A percentile compares a stretch with the other conserved stretches of the same genome.
Conservation (phyloP, 2,329 filamentous ascomycete species). For the Diplodia scrobiculata region DNA sequence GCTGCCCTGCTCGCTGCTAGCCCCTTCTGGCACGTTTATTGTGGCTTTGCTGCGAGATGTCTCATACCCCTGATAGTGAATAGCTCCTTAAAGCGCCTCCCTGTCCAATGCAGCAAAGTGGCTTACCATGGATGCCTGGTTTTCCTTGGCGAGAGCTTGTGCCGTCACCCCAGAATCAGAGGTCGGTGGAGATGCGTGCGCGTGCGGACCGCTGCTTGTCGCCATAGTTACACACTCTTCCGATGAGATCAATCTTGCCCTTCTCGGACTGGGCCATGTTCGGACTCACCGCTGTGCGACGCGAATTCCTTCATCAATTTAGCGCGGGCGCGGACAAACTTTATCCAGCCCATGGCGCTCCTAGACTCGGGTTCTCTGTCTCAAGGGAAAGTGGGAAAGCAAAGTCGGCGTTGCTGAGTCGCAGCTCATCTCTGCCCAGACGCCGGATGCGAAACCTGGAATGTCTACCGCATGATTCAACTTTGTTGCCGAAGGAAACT, state of each 20-base stretch:
- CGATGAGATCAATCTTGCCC: not conserved
- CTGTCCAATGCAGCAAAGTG: constrained; percentile 15
- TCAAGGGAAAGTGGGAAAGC: not conserved
- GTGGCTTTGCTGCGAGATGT: constrained; percentile 1
- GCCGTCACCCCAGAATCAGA: constrained; percentile 21
- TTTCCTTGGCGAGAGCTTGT: constrained; percentile 16
- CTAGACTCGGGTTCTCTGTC: not conserved
- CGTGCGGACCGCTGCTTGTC: not conserved
- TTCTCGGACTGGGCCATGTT: not conserved
- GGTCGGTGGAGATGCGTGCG: not conserved
- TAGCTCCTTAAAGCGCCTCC: not conserved
- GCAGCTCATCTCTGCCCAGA: not conserved
- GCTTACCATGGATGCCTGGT: not conserved
- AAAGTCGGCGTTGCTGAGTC: not conserved
- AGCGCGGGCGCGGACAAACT: constrained; percentile 8
- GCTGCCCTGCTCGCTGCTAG: not conserved
- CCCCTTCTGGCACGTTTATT: not conserved
- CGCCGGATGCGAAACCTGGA: not conserved
- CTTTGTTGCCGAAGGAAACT: too few species aligned
- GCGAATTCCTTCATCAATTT: not conserved
- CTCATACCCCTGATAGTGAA: constrained; percentile 4
- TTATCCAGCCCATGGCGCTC: constrained; percentile 4
- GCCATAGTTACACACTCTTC: not conserved
- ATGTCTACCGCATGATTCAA: not conserved
- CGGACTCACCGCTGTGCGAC: not conserved